A percentile compares a stretch with the other conserved stretches of the same genome.
These are phyloP conservation scores for Populus pruinosa DNA, from an alignment of 345 rosid species.

Conservation along the genomic window DNA sequence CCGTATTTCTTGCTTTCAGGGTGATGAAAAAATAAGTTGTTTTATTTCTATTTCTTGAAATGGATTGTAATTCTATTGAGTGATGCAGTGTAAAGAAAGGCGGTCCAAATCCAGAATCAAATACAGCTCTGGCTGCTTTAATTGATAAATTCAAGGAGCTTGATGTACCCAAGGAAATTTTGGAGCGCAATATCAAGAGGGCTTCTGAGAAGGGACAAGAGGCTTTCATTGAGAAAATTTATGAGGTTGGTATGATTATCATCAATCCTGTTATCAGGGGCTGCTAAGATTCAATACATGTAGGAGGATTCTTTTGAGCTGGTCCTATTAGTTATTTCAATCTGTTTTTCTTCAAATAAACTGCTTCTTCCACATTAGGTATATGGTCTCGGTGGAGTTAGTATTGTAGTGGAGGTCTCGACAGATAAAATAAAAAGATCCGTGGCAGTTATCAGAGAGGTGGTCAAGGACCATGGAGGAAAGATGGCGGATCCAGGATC, in stretches of 20 bases:
- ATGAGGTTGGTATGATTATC: constrained; percentile 52
- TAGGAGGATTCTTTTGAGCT: not conserved
- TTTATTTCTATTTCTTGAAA: not conserved
- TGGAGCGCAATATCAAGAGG: constrained; percentile 87
- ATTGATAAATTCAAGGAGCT: constrained; percentile 88
- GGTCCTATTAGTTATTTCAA: not conserved
- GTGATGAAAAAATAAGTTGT: not conserved
- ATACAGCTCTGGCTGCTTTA: constrained; percentile 63
- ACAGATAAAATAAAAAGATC: constrained; percentile 88
- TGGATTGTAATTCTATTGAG: not conserved
- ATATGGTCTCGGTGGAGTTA: constrained; percentile 90
- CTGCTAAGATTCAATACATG: not conserved
- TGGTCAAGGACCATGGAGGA: constrained; percentile 81
- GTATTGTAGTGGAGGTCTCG: constrained; percentile 84
- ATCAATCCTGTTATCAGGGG: constrained; percentile 12
- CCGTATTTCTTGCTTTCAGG: not conserved
- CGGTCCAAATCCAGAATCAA: constrained; percentile 77
- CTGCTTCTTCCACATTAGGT: constrained; percentile 43
- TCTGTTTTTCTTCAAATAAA: constrained; percentile 12
- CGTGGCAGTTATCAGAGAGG: constrained; percentile 76
- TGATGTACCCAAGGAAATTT: constrained; percentile 87
- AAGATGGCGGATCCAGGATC: constrained; percentile 98
- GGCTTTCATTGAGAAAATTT: constrained; percentile 75
- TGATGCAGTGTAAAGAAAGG: constrained; percentile 77
- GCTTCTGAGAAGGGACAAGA: constrained; percentile 93